phyloP scores from a whole-genome alignment of 2,329 filamentous ascomycete genomes.

The Ophiosphaerella herpotricha region DNA sequence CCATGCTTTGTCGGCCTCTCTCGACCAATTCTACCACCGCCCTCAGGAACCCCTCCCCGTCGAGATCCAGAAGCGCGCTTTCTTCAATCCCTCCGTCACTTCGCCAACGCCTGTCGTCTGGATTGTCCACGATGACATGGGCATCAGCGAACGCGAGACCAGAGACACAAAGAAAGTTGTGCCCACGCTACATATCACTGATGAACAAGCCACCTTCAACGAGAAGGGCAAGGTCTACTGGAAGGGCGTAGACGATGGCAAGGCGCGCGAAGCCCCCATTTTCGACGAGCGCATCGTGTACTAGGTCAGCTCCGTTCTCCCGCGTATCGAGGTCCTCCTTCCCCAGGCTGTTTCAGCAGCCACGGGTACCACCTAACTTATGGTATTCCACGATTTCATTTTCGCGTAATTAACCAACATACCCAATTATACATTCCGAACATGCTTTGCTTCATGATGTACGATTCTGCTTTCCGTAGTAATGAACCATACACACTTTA shows the following conservation, averaged over 20 bases:
- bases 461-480: no score
- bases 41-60: constrained; percentile 38
- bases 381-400: no score
- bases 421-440: no score
- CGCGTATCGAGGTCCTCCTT: no score
- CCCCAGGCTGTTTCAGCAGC: no score
- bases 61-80: constrained; percentile 49
- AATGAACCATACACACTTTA: not conserved
- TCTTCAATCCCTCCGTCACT: constrained; percentile 51
- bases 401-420: no score
- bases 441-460: no score
- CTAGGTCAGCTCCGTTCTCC: constrained; percentile 13
- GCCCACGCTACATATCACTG: constrained; percentile 47
- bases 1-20: constrained; percentile 30
- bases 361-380: no score
- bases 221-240: constrained; percentile 53
- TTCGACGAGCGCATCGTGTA: constrained; percentile 47
- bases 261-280: constrained; percentile 50
- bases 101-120: constrained; percentile 51
- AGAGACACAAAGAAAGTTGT: constrained; percentile 46
- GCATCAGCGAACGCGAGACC: constrained; percentile 50
- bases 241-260: constrained; percentile 44
- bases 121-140: constrained; percentile 52
- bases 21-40: constrained; percentile 40
- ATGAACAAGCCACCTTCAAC: constrained; percentile 52